Base-by-base conservation (phyloP, 805 yeast species). In the Metschnikowia lachancei region DNA sequence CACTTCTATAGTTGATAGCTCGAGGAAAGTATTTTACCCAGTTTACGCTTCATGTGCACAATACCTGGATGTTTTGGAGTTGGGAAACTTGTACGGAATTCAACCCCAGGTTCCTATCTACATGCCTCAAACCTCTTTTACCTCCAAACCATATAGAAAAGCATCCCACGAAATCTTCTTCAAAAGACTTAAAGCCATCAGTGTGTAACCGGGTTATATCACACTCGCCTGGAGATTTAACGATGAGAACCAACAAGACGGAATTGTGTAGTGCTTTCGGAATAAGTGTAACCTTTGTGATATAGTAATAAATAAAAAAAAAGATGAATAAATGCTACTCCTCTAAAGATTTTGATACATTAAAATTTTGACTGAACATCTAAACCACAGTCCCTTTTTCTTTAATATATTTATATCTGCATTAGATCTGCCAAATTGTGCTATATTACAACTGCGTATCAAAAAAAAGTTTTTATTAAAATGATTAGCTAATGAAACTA, bases 161-260 rank as follows among this genome's bases (percentile, higher is more conserved):
- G 52, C 94, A 81, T 41, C 96, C 70, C 22, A 79, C 66, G n/a
- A 74, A 55, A 53, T 87, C 94, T 39, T 83, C 86, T 57, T 92
- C 98, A 8, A 80, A 71, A 2, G 95, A 84, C 52, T 74, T 77
- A 89, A 95, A 85, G 0, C 97, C 97, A 64, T 90, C 95, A 1
- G 76, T 65, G 59, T 86, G 89, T 0, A 85, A 69, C 29, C 95
- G 69, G 0, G 97, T 96, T 26, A 85, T 60, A 0, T 82, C 66
- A 39, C 76, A 74, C 4, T 71, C 74, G 0, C 84, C 87, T 0
- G 86, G 84, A 36, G 72, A 64, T n/a, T 73, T 50, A 8, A 35
- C 75, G 65, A 41, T 70, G 76, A 11, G 78, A 63, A 3, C 61
- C 59, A 26, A 83, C 59, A 22, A 89, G 66, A 52, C 84, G 89